Evolutionary conservation across 345 rosid genomes (phyloP).

Genomic region (Citrus mangshanensis): DNA sequence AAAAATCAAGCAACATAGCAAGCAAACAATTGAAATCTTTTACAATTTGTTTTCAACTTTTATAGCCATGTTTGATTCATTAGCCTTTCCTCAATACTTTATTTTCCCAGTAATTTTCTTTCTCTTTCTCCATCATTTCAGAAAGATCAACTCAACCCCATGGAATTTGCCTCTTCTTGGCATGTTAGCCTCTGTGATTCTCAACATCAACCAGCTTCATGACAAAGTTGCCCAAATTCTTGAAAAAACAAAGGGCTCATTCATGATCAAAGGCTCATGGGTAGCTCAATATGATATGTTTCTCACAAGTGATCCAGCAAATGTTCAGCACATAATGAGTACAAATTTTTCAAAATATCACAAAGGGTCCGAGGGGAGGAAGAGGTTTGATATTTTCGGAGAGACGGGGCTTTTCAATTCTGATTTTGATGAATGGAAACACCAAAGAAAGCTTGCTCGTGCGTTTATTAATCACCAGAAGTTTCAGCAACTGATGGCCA

Average conservation of each 20-base stretch:
- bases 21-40: neutral
- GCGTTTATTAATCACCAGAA: conserved; percentile 15
- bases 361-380: conserved; percentile 31
- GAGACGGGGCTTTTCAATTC: conserved; percentile 42
- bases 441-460: conserved; percentile 31
- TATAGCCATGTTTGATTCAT: neutral
- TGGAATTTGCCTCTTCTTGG: conserved; percentile 32
- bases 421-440: conserved; percentile 34
- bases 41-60: neutral
- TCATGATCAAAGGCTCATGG: conserved; percentile 17
- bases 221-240: conserved; percentile 22
- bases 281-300: conserved; percentile 19
- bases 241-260: conserved; percentile 22
- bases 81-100: neutral
- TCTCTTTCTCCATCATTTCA: neutral
- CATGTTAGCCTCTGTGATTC: conserved; percentile 23
- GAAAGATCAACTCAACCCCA: neutral
- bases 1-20: neutral
- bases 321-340: conserved; percentile 32
- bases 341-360: conserved; percentile 30
- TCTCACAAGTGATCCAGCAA: conserved; percentile 32
- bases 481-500: conserved; percentile 25
- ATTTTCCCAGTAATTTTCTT: neutral
- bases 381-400: conserved; percentile 37
- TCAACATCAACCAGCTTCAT: conserved; percentile 15